phyloP scores from a whole-genome alignment of 495 filamentous ascomycete species.

The Gamarada debralockiae region DNA sequence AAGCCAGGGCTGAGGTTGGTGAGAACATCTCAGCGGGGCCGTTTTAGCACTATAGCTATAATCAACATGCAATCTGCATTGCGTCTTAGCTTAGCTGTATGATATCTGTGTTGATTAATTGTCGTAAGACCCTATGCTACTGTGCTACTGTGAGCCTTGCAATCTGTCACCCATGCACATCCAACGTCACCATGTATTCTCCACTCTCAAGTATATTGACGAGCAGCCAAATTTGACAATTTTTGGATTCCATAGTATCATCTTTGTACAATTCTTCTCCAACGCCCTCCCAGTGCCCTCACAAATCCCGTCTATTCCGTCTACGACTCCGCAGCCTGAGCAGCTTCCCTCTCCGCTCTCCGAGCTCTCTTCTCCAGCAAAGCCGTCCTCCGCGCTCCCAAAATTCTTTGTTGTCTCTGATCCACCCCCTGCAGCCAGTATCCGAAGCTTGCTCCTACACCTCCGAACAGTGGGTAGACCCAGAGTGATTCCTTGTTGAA shows the following conservation, averaged over 20 bases:
- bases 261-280: constrained; percentile 19
- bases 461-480: constrained; percentile 89
- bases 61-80: not conserved
- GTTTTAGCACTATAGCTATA: not conserved
- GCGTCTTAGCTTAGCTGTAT: not conserved
- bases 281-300: not conserved
- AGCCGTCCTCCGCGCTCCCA: constrained; percentile 68
- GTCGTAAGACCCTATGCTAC: too few relatives aligned
- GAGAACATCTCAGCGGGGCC: not conserved
- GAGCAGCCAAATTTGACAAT: not conserved
- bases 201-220: too few relatives aligned
- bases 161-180: too few relatives aligned
- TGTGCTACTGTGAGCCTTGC: too few relatives aligned
- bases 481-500: constrained; percentile 73
- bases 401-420: constrained; percentile 65
- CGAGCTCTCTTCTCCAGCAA: constrained; percentile 87
- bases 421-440: constrained; percentile 94
- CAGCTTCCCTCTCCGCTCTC: constrained; percentile 57
- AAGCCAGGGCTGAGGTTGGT: constrained; percentile 21
- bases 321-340: constrained; percentile 14
- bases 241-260: constrained; percentile 1
- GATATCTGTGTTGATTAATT: too few relatives aligned
- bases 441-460: constrained; percentile 83
- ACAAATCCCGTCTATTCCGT: not conserved
- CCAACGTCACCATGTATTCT: too few relatives aligned